These are phyloP conservation scores for Thielaviopsis punctulata DNA, from an alignment of 2,329 filamentous ascomycete species.

Conservation along the genomic window DNA sequence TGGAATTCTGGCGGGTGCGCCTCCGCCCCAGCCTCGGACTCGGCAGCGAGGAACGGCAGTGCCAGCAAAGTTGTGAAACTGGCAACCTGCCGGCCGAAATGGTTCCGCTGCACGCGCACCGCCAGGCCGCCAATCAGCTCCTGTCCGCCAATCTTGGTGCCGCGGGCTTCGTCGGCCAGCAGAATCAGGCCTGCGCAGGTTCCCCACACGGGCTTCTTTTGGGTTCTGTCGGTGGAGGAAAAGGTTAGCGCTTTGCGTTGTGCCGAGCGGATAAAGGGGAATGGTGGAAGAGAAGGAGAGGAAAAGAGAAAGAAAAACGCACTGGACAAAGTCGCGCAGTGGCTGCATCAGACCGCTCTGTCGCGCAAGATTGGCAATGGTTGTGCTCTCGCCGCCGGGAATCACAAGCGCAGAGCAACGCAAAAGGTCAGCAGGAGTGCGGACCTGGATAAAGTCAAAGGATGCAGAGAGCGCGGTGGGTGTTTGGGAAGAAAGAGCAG, in stretches of 20 bases:
- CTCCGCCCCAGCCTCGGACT: background rate
- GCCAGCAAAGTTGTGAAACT: constrained; percentile 66
- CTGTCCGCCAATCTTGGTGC: constrained; percentile 79
- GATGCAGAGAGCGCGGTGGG: too few relatives aligned
- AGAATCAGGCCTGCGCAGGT: constrained; percentile 91
- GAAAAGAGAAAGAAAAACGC: constrained; percentile 18
- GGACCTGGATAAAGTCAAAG: constrained; percentile 58
- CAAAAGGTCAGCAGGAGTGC: constrained; percentile 53
- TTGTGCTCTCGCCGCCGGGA: constrained; percentile 87
- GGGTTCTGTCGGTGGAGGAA: constrained; percentile 35
- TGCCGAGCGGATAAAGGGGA: background rate
- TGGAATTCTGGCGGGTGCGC: constrained; percentile 42
- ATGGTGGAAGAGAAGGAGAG: background rate
- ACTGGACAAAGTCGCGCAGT: constrained; percentile 82
- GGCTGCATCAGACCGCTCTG: constrained; percentile 70
- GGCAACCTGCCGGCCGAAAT: constrained; percentile 86
- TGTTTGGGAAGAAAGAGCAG: too few relatives aligned
- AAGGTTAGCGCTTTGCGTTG: background rate
- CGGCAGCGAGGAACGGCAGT: constrained; percentile 46
- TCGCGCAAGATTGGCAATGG: constrained; percentile 75
- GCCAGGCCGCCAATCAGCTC: constrained; percentile 83
- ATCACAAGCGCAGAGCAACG: constrained; percentile 71
- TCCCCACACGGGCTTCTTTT: constrained; percentile 77
- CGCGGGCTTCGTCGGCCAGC: constrained; percentile 72
- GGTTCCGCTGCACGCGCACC: constrained; percentile 81